phyloP scores from a whole-genome alignment of 805 yeast genomes.

The Candida schatavii region DNA sequence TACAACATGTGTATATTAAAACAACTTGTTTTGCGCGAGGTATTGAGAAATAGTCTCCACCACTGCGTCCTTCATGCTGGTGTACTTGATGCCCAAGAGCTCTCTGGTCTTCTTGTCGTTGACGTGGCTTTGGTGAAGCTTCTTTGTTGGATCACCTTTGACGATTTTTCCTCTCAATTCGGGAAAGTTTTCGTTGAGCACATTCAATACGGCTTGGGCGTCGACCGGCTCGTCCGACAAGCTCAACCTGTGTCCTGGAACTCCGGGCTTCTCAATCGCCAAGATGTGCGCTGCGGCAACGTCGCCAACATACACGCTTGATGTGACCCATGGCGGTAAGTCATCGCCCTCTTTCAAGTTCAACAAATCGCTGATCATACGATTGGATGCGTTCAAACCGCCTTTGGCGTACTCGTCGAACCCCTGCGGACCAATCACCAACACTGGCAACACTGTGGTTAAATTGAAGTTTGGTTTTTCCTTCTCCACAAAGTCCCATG shows the following conservation, averaged over 20 bases:
- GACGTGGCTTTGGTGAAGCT: constrained; percentile 3
- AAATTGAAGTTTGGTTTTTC: no score
- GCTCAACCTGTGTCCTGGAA: constrained; percentile 24
- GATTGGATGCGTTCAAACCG: constrained; percentile 39
- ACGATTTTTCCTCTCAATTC: constrained; percentile 8
- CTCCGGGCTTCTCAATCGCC: constrained; percentile 17
- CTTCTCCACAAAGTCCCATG: constrained; percentile 32
- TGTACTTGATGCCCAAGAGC: constrained; percentile 5
- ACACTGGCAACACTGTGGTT: constrained; percentile 52
- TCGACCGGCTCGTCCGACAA: constrained; percentile 18
- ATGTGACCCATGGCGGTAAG: constrained; percentile 6
- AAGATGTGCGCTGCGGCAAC: constrained; percentile 20
- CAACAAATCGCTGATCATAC: constrained; percentile 22
- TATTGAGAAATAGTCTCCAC: constrained; percentile 18
- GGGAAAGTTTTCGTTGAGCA: constrained; percentile 18
- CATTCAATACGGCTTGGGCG: constrained; percentile 20
- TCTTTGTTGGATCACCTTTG: constrained; percentile 6
- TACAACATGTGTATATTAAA: no score
- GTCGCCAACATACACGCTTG: constrained; percentile 21
- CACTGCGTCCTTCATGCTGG: constrained; percentile 14
- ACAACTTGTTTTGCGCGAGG: constrained; percentile 9
- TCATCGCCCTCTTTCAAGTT: no score
- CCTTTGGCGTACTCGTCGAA: constrained; percentile 19
- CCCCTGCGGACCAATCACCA: constrained; percentile 59
- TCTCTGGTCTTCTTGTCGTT: constrained; percentile 2